phyloP scores from a whole-genome alignment of 495 filamentous ascomycete species.

The Penicillium paradoxum region DNA sequence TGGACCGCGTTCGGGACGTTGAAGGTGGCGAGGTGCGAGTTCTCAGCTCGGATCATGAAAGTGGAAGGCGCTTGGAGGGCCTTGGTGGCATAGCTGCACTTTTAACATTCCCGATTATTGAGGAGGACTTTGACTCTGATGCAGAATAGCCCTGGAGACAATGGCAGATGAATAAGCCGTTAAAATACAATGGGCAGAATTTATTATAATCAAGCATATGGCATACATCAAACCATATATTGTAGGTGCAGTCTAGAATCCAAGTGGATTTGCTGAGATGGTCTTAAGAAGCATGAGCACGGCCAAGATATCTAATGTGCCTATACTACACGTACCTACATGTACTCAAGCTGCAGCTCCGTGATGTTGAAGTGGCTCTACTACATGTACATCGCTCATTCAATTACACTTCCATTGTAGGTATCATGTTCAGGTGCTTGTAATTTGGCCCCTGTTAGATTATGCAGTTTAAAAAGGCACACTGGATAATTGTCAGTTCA shows the following conservation, averaged over 20 bases:
- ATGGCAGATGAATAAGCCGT: neutral
- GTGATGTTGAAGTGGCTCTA: neutral
- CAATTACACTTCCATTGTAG: too few species aligned
- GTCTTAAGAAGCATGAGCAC: too few species aligned
- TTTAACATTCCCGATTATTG: constrained; percentile 78
- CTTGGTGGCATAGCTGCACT: constrained; percentile 87
- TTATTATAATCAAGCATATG: neutral
- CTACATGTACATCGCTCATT: too few species aligned
- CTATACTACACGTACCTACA: too few species aligned
- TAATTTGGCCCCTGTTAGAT: too few species aligned
- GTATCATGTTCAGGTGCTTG: too few species aligned
- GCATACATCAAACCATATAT: neutral
- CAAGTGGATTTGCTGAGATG: too few species aligned
- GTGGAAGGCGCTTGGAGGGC: constrained; percentile 78
- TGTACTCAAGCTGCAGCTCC: too few species aligned
- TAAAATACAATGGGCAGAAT: neutral
- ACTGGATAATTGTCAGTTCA: neutral
- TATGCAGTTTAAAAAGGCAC: neutral
- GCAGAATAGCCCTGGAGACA: constrained; percentile 17
- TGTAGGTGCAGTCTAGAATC: too few species aligned
- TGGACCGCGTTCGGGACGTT: constrained; percentile 80
- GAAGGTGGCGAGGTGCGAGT: constrained; percentile 84
- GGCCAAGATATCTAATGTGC: too few species aligned
- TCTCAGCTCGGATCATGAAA: constrained; percentile 90
- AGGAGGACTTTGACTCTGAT: constrained; percentile 47